Evolutionary conservation across 2,329 filamentous ascomycete genomes (phyloP).

Genomic region (Fusarium napiforme): DNA sequence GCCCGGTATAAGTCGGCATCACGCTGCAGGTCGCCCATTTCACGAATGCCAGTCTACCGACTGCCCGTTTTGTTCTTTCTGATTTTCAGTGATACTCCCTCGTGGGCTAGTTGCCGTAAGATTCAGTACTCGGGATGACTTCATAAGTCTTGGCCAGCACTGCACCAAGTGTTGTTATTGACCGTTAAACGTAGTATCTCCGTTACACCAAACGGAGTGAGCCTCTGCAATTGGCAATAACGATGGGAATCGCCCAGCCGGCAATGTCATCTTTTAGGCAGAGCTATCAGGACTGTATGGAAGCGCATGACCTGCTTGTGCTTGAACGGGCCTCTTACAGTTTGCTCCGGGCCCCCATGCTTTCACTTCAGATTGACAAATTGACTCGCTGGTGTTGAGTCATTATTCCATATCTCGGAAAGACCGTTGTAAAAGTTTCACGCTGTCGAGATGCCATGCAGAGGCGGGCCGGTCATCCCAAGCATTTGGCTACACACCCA

Average conservation of each 20-base stretch:
- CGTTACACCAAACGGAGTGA: conserved; percentile 14
- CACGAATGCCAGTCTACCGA: neutral
- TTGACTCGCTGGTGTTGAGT: neutral
- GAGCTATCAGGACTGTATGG: neutral
- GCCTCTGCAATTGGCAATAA: conserved; percentile 20
- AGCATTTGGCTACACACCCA: neutral
- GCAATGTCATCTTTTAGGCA: conserved; percentile 13
- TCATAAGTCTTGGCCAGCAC: neutral
- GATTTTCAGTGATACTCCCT: neutral
- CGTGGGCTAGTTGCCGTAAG: neutral
- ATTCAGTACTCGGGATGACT: neutral
- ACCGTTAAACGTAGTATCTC: conserved; percentile 25
- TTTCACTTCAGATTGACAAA: neutral
- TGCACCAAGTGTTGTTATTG: conserved; percentile 6
- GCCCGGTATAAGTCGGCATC: neutral
- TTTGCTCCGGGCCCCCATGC: neutral
- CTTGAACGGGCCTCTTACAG: conserved; percentile 3
- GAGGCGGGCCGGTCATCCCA: conserved; percentile 9
- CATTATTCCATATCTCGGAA: conserved; percentile 6
- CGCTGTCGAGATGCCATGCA: conserved; percentile 7
- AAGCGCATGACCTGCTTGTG: conserved; percentile 5
- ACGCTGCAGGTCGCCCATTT: conserved; percentile 1
- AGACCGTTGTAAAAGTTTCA: neutral
- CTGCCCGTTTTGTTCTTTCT: neutral
- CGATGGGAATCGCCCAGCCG: conserved; percentile 1